These are phyloP conservation scores for Calocybe gambosa DNA, from an alignment of 1,284 basidiomycete species.

Conservation along the genomic window DNA sequence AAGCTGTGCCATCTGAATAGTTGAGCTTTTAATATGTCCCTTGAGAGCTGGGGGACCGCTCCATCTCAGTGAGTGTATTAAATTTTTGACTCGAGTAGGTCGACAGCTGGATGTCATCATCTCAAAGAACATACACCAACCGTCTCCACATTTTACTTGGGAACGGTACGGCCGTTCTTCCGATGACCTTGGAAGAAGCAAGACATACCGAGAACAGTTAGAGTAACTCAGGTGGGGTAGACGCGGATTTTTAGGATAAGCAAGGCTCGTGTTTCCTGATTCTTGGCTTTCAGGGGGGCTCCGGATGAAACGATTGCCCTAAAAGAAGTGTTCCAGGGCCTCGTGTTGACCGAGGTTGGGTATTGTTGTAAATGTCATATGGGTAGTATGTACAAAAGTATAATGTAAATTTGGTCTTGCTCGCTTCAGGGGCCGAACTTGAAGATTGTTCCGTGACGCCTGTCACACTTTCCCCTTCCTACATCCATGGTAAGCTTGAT, in stretches of 20 bases:
- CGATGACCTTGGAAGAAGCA: neutral
- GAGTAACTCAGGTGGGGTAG: neutral
- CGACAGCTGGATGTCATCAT: neutral
- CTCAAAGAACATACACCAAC: neutral
- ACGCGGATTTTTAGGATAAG: neutral
- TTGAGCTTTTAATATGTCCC: neutral
- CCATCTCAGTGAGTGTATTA: neutral
- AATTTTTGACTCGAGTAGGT: neutral
- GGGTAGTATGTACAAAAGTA: too few relatives aligned
- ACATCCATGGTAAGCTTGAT: conserved; percentile 9
- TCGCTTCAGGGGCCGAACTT: too few relatives aligned
- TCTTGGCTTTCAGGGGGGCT: neutral
- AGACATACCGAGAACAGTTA: neutral
- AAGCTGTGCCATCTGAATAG: neutral
- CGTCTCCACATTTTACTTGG: neutral
- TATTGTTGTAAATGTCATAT: neutral
- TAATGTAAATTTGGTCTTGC: neutral
- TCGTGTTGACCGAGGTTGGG: neutral
- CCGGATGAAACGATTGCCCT: neutral
- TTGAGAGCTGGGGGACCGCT: neutral
- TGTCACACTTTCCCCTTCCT: neutral
- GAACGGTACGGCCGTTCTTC: neutral
- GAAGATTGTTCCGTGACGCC: too few relatives aligned
- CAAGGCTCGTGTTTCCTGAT: neutral
- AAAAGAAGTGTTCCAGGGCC: neutral